Percentiles rank a stretch among this genome's conserved stretches.
phyloP scores from a whole-genome alignment of 768 basidiomycete species.

The Lactarius deliciosus region DNA sequence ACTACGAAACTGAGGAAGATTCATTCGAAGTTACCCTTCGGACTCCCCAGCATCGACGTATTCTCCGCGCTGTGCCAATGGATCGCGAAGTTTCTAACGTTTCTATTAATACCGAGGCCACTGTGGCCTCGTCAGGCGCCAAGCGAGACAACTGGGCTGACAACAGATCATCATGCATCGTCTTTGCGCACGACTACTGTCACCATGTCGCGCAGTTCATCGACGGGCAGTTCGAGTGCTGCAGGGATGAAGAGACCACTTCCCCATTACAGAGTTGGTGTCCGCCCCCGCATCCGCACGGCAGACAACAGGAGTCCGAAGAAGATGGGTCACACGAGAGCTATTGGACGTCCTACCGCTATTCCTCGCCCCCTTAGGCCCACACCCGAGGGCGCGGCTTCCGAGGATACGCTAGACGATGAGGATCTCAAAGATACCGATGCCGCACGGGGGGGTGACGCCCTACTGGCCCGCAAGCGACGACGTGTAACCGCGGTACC shows the following conservation, averaged over 20 bases:
- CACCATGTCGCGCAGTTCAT: conserved; percentile 30
- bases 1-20: conserved; percentile 53
- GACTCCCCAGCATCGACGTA: conserved; percentile 50
- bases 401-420: conserved; percentile 29
- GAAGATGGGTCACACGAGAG: conserved; percentile 12
- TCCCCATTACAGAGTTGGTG: conserved; percentile 24
- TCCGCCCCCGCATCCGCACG: conserved; percentile 17
- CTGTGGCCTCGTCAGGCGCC: conserved; percentile 30
- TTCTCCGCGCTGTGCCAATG: conserved; percentile 30
- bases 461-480: conserved; percentile 21
- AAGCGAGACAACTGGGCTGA: conserved; percentile 33
- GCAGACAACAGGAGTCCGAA: conserved; percentile 16
- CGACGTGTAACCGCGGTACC: conserved; percentile 19
- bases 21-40: conserved; percentile 65
- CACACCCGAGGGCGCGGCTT: conserved; percentile 15
- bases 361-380: conserved; percentile 18
- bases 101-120: conserved; percentile 27
- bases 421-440: conserved; percentile 16
- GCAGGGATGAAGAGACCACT: conserved; percentile 34
- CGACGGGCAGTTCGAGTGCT: conserved; percentile 30
- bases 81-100: conserved; percentile 25
- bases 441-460: conserved; percentile 3
- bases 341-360: conserved; percentile 11
- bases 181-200: conserved; percentile 35
- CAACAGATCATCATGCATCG: conserved; percentile 36